Evolutionary conservation across 2,329 filamentous ascomycete genomes (phyloP).

Genomic region (Podosphaera aphanis): DNA sequence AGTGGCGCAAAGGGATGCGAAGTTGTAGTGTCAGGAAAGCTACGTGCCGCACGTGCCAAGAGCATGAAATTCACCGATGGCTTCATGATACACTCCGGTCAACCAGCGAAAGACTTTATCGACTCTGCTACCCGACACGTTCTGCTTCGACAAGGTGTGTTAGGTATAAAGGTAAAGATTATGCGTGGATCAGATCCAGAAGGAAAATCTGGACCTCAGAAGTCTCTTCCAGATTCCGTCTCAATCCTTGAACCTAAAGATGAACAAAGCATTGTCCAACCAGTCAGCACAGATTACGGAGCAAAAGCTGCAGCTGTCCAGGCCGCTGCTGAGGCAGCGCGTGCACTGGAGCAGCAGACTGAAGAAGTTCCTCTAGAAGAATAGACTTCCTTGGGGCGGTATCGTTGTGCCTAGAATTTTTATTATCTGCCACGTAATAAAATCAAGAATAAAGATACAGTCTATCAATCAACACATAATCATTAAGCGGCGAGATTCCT

Average conservation of each 20-base stretch:
- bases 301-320: slow-evolving; percentile 60
- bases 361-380: slow-evolving; percentile 24
- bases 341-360: slow-evolving; percentile 27
- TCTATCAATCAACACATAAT: background rate
- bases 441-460: background rate
- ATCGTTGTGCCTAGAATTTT: background rate
- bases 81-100: slow-evolving; percentile 99
- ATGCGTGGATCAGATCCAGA: slow-evolving; percentile 99
- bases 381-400: slow-evolving; percentile 7
- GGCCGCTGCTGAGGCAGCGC: slow-evolving; percentile 38
- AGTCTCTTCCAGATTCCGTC: slow-evolving; percentile 92
- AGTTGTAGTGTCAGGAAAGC: slow-evolving; percentile 97
- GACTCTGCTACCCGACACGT: slow-evolving; percentile 97
- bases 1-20: slow-evolving; percentile 98
- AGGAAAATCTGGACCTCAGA: slow-evolving; percentile 94
- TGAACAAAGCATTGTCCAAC: slow-evolving; percentile 84
- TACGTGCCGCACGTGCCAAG: slow-evolving; percentile 97
- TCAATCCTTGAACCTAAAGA: slow-evolving; percentile 99
- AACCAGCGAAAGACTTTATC: slow-evolving; percentile 99
- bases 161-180: slow-evolving; percentile 99
- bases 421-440: background rate
- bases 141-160: slow-evolving; percentile 96
- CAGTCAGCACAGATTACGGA: slow-evolving; percentile 95
- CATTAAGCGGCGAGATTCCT: background rate
- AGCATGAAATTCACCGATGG: slow-evolving; percentile 99